Evolutionary conservation across 345 rosid species (phyloP).

Genomic region (Populus pruinosa): DNA sequence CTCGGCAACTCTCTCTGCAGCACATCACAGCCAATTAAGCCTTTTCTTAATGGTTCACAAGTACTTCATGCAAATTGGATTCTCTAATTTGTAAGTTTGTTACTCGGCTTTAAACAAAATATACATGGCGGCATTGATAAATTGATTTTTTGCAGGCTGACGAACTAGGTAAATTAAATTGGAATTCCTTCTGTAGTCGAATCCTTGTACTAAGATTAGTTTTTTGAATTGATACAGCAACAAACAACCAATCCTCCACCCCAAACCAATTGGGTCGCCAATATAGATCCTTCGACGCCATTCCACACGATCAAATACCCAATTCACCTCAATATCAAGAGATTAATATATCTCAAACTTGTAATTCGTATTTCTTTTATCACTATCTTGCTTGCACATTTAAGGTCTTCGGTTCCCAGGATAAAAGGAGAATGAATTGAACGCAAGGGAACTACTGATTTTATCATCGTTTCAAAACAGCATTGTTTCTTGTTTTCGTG

Average conservation of each 20-base stretch:
- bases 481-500: no score
- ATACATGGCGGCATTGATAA: neutral
- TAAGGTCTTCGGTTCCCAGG: no score
- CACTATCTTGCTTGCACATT: no score
- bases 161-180: neutral
- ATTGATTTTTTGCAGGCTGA: neutral
- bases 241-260: neutral
- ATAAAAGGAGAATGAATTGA: no score
- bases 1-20: slow-evolving; percentile 49
- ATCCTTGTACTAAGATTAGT: neutral
- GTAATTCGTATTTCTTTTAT: no score
- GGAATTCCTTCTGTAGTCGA: neutral
- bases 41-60: neutral
- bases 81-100: neutral
- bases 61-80: neutral
- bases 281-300: neutral
- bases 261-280: neutral
- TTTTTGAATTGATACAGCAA: neutral
- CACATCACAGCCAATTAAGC: slow-evolving; percentile 4
- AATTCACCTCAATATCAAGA: no score
- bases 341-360: no score
- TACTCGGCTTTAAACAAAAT: neutral
- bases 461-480: no score
- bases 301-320: no score
- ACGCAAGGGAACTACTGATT: no score